Percentiles rank a stretch among this genome's conserved stretches.
Evolutionary conservation across 441 rosid genomes (phyloP).

Genomic region (Eruca vesicaria): DNA sequence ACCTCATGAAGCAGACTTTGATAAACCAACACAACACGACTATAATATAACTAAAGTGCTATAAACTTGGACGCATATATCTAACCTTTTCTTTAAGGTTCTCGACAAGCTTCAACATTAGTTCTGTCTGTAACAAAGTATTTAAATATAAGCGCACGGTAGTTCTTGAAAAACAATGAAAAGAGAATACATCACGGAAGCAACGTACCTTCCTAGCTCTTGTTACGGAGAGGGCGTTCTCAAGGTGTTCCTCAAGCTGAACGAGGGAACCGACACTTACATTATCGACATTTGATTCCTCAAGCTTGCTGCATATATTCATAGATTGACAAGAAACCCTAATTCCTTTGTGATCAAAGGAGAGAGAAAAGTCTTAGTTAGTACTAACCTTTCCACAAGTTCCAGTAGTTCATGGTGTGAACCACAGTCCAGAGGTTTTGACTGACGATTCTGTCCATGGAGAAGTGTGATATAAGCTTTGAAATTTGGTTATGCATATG

Average conservation of each 20-base stretch:
- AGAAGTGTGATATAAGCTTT: background rate
- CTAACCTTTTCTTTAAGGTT: slow-evolving; percentile 36
- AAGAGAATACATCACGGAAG: background rate
- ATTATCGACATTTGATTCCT: slow-evolving; percentile 20
- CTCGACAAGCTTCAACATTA: slow-evolving; percentile 33
- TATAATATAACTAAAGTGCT: background rate
- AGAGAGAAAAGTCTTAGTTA: background rate
- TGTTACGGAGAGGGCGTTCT: slow-evolving; percentile 28
- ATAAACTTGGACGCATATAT: background rate
- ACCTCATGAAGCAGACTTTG: slow-evolving; percentile 6
- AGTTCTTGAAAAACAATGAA: background rate
- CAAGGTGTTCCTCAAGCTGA: slow-evolving; percentile 30
- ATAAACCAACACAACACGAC: background rate
- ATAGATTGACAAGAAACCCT: slow-evolving; percentile 20
- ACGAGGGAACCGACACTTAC: slow-evolving; percentile 19
- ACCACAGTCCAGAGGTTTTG: slow-evolving; percentile 23
- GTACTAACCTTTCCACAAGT: slow-evolving; percentile 31
- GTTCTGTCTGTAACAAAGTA: slow-evolving; percentile 28
- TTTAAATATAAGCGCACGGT: background rate
- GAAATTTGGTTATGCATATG: background rate
- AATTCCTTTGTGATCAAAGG: slow-evolving; percentile 19
- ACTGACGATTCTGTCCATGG: slow-evolving; percentile 23
- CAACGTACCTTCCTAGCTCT: slow-evolving; percentile 37
- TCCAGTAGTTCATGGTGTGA: slow-evolving; percentile 35
- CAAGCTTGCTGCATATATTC: slow-evolving; percentile 29